These are phyloP conservation scores for Zymoseptoria brevis DNA, from an alignment of 2,329 filamentous ascomycete genomes.

Conservation along the genomic window DNA sequence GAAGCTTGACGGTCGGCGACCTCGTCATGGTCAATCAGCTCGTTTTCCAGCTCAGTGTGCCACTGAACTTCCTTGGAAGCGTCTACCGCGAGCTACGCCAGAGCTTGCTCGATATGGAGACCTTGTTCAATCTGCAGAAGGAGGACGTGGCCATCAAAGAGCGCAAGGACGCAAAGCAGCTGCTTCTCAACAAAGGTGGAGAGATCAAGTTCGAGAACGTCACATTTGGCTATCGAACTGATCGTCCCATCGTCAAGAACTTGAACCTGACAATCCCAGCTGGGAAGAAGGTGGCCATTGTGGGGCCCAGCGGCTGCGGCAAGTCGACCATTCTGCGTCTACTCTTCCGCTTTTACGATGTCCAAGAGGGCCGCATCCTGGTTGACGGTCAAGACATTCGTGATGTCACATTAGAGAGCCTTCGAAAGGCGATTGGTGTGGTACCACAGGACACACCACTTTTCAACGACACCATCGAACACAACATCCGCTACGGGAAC, in stretches of 20 bases:
- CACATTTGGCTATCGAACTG: conserved; percentile 80
- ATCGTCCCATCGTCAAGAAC: conserved; percentile 79
- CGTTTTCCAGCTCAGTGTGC: conserved; percentile 94
- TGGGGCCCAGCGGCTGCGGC: conserved; percentile 90
- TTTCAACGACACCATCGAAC: conserved; percentile 92
- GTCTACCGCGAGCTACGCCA: conserved; percentile 94
- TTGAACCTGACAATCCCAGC: conserved; percentile 84
- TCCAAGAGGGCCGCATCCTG: conserved; percentile 72
- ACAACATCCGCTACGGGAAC: conserved; percentile 90
- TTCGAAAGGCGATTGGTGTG: conserved; percentile 81
- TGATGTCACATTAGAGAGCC: conserved; percentile 69
- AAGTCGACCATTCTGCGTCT: conserved; percentile 90
- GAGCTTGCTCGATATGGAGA: conserved; percentile 96
- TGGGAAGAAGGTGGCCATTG: conserved; percentile 90
- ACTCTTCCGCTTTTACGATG: conserved; percentile 90
- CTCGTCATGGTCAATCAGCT: conserved; percentile 98
- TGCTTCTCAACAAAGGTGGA: conserved; percentile 61
- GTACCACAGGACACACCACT: conserved; percentile 95
- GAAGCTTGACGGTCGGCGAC: conserved; percentile 81
- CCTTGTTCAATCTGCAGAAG: conserved; percentile 92
- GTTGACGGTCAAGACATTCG: conserved; percentile 92
- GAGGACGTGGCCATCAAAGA: conserved; percentile 86
- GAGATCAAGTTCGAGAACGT: conserved; percentile 94
- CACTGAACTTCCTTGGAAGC: conserved; percentile 94
- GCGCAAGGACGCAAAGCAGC: conserved; percentile 60